Evolutionary conservation across 2,329 filamentous ascomycete species (phyloP).

Genomic region (Raffaelea albimanens): DNA sequence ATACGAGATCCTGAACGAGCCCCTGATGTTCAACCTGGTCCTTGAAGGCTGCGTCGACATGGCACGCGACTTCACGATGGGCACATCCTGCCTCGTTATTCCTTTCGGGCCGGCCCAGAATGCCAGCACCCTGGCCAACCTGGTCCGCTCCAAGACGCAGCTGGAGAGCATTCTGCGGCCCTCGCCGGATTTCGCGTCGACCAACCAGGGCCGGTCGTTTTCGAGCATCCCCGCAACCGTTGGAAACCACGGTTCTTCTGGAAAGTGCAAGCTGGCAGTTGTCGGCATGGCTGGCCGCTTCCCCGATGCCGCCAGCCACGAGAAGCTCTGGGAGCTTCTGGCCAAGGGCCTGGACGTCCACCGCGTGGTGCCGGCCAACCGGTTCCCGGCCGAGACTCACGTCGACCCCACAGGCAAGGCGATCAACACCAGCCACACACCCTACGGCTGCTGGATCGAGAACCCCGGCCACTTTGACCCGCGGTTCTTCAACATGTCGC

Average conservation of each 20-base stretch:
- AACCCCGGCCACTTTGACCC: conserved; percentile 71
- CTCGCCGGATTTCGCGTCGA: conserved; percentile 22
- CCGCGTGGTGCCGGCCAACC: conserved; percentile 54
- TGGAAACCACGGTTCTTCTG: conserved; percentile 36
- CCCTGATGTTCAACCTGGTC: conserved; percentile 36
- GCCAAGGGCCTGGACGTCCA: conserved; percentile 68
- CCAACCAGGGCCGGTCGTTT: conserved; percentile 8
- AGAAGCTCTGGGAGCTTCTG: conserved; percentile 67
- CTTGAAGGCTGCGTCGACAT: conserved; percentile 36
- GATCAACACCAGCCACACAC: conserved; percentile 68
- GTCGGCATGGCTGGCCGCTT: conserved; percentile 76
- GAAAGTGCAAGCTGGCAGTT: conserved; percentile 67
- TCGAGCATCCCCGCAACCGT: conserved; percentile 24
- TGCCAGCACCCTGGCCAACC: conserved; percentile 33
- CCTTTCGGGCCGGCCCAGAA: conserved; percentile 42
- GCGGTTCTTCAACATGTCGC: conserved; percentile 80
- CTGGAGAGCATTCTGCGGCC: conserved; percentile 31
- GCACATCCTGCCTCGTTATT: conserved; percentile 33
- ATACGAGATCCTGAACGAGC: conserved; percentile 40
- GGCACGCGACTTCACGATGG: conserved; percentile 26
- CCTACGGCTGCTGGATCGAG: conserved; percentile 66
- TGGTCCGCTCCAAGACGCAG: conserved; percentile 31
- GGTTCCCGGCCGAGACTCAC: conserved; percentile 66
- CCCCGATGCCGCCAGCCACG: conserved; percentile 60
- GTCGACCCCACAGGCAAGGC: conserved; percentile 62